Base-by-base conservation (phyloP, 2,329 filamentous ascomycete genomes). In the Clarireedia hainanense region DNA sequence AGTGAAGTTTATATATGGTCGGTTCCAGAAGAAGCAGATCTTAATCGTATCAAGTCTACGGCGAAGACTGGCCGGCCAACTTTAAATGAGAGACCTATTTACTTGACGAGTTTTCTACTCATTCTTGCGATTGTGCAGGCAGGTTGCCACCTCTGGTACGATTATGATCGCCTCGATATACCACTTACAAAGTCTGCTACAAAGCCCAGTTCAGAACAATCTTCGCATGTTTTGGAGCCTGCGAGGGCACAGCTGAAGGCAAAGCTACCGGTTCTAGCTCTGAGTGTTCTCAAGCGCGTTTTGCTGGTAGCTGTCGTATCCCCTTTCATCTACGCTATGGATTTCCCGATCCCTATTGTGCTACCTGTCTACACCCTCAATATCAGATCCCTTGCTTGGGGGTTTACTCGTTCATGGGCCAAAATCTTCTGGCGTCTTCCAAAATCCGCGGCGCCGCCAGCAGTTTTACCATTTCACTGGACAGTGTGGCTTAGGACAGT, bases 31-130 rank as follows among this genome's bases (percentile, higher is more conserved):
- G 72, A 73, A 40, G 78, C 80, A 52, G 83, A 85, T 59, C 76
- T 96, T 53, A 79, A 80, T 60, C 88, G 87, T 80, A 83, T 95
- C 62, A 87, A 86, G 54, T 79, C 83, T 62, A 81, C 79, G 58
- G 83, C 81, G 70, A 84, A 76, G 59, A 84, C 79, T 62, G 89
- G 94, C 69, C 80, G 91, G 37, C 79, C 86, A 20, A 79, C 83
- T 52, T 73, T 96, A 57, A 97, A 97, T 69, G 92, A 97, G 75
- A 82, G 88, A 61, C 86, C 90, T 0, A 79, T 97, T 26, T 94
- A 91, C 68, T 75, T 96, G 50, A 84, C 88, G 36, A 81, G 80
- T 58, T 84, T 88, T 65, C 81, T 94, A 61, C 67, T 85, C 3
- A 70, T 84, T 0, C 77, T 94, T 45, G 89, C 88, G 4, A 57